Evolutionary conservation across 495 filamentous ascomycete genomes (phyloP), one percentile per base, ranked within the genome.

Genomic region (Podospora fimiseda): DNA sequence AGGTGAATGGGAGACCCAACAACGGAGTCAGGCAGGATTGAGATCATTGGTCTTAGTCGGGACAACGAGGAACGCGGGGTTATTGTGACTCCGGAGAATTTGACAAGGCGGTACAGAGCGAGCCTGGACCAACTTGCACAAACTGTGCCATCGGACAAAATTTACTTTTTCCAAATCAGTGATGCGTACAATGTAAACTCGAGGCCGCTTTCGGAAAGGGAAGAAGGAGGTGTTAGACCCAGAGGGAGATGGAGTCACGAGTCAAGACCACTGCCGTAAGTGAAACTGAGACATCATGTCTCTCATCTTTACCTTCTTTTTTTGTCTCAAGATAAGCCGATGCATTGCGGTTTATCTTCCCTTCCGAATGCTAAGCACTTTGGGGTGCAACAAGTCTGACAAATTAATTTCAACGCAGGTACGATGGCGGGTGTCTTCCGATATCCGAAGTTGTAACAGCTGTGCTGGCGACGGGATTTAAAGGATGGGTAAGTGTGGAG

Each of bases 1-100:
- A 1, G 78, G 80, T 27, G 87, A 94, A 67, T 91, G 78, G 79
- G 71, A 0, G 87, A 92, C 66, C 88, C 88, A 0, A 87, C 81
- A 0, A 87, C 83, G 0, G 19, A 59, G 1, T 83, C 82, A 0
- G 87, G 88, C 0, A 57, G 80, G n/a, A 70, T 83, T 2, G 52
- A 64, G 2, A 38, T n/a, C n/a, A n/a, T n/a, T n/a, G n/a, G n/a
- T n/a, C n/a, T n/a, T n/a, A n/a, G n/a, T n/a, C n/a, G n/a, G n/a
- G n/a, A n/a, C n/a, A n/a, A n/a, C n/a, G n/a, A 48, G 2, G 59
- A 40, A 11, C 5, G 27, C 27, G 27, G 27, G 27, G 27, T 6
- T 33, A 5, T 33, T 0, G 55, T 54, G 5, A 44, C 57, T 0
- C 37, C 50, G 15, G 58, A 58, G 7, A 68, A 80, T 14, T 56